These are phyloP conservation scores for Globisporangium cylindrosporum DNA, from an alignment of 352 stramenopile genomes.

Conservation along the genomic window DNA sequence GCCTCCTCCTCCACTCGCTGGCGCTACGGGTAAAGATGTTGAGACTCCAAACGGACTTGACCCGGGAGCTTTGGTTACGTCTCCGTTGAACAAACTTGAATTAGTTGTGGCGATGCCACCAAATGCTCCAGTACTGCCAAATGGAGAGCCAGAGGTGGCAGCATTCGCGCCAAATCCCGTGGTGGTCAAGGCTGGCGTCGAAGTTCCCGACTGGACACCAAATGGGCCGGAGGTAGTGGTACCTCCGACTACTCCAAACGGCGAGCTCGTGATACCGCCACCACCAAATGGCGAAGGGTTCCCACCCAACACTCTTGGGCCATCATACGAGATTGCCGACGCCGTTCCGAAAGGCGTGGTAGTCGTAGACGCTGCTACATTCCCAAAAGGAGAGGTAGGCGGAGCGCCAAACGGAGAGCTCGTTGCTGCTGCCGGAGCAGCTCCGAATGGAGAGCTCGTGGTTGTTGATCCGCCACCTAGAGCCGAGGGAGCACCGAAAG, in stretches of 20 bases:
- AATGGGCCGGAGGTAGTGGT: not conserved
- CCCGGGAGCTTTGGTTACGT: conserved; percentile 10
- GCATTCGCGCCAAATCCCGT: too few relatives aligned
- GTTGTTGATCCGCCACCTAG: not conserved
- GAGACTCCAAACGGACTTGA: conserved; percentile 36
- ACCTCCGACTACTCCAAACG: not conserved
- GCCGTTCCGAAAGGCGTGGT: not conserved
- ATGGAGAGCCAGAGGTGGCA: not conserved
- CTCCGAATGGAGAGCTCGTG: conserved; percentile 5
- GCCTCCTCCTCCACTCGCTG: not conserved
- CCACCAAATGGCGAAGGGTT: not conserved
- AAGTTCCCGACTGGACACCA: not conserved
- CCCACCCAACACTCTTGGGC: too few relatives aligned
- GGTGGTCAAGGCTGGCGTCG: not conserved
- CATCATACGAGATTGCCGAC: not conserved
- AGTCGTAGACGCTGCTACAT: not conserved
- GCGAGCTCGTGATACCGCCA: conserved; percentile 2
- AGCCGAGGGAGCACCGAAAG: conserved; percentile 13
- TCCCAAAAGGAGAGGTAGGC: conserved; percentile 22
- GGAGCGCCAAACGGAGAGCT: conserved; percentile 11
- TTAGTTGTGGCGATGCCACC: conserved; percentile 1
- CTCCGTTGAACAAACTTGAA: not conserved
- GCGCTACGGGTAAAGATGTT: not conserved
- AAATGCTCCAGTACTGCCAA: conserved; percentile 9
- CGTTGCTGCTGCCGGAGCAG: not conserved